Conservation (phyloP, 768 basidiomycete genomes). For the Kwoniella heveanensis region DNA sequence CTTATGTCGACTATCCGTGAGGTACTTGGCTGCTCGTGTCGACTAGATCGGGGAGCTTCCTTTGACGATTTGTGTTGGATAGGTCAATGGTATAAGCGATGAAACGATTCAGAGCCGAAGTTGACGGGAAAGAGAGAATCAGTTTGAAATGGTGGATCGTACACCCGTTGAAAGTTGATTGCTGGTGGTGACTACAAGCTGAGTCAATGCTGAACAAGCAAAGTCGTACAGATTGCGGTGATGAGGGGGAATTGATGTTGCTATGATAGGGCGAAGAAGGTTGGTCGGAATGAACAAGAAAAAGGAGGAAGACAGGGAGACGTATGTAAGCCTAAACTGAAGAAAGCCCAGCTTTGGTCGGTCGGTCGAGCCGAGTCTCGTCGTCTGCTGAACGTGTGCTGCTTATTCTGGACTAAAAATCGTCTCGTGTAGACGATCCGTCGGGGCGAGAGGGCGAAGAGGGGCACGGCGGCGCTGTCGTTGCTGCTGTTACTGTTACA, state of each 20-base stretch:
- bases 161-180: not conserved
- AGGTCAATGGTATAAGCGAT: not conserved
- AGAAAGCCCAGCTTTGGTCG: not conserved
- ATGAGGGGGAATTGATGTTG: no score
- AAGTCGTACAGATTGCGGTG: no score
- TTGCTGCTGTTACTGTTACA: no score
- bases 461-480: no score
- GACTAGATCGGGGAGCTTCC: not conserved
- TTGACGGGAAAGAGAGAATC: constrained; percentile 1
- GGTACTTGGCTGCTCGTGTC: not conserved
- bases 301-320: not conserved
- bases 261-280: not conserved
- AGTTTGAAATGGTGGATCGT: no score
- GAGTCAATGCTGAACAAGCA: not conserved
- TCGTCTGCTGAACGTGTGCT: not conserved
- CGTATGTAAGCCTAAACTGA: not conserved
- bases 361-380: not conserved
- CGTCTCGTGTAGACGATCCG: not conserved
- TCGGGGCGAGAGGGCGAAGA: not conserved
- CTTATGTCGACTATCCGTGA: not conserved
- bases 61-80: not conserved
- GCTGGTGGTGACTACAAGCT: not conserved
- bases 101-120: not conserved
- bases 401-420: not conserved
- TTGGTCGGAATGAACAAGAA: not conserved